These are phyloP conservation scores for Pseudogymnoascus sp. DNA, from an alignment of 2,329 filamentous ascomycete species.

Conservation along the genomic window DNA sequence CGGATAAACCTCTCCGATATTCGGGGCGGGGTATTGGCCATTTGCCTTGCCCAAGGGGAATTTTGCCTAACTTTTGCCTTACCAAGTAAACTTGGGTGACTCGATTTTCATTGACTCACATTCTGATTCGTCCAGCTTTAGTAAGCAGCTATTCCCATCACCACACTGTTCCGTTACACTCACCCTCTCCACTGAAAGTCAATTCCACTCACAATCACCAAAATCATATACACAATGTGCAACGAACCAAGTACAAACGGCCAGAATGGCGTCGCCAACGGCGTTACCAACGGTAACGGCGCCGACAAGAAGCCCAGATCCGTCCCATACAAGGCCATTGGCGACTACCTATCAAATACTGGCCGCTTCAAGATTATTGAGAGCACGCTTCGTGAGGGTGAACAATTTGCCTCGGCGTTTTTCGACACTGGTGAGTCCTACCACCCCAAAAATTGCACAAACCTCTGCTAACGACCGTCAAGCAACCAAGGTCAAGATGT, in stretches of 20 bases:
- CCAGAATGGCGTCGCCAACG: slow-evolving; percentile 6
- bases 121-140: slow-evolving; percentile 6
- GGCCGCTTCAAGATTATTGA: slow-evolving; percentile 77
- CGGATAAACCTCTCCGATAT: slow-evolving; percentile 1
- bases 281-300: neutral
- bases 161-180: slow-evolving; percentile 4
- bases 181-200: neutral
- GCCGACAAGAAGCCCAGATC: neutral
- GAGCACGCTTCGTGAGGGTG: slow-evolving; percentile 69
- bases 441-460: neutral
- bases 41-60: neutral
- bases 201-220: neutral
- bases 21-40: neutral
- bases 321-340: slow-evolving; percentile 52
- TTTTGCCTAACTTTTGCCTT: neutral
- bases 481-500: slow-evolving; percentile 60
- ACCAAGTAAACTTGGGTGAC: neutral
- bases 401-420: slow-evolving; percentile 71
- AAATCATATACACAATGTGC: neutral
- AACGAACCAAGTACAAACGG: neutral
- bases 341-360: slow-evolving; percentile 67
- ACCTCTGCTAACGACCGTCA: neutral
- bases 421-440: slow-evolving; percentile 63
- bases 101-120: slow-evolving; percentile 8
- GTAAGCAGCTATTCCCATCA: slow-evolving; percentile 6